Percentiles rank a stretch among this genome's conserved stretches.
Conservation (phyloP, 371 early-diverging fungal species). For the Lichtheimia ramosa region DNA sequence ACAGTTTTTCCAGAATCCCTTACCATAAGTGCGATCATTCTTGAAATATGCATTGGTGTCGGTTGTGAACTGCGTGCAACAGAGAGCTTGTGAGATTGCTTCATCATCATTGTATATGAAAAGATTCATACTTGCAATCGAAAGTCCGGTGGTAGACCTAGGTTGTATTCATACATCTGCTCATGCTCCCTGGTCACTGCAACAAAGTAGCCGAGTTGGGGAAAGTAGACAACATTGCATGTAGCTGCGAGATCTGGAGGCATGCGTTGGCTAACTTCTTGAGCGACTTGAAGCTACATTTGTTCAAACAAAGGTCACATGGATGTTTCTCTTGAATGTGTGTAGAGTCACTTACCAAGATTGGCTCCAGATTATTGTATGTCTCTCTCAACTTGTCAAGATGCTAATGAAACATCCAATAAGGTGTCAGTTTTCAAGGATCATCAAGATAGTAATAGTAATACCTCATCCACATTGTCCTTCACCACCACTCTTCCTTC, state of each 20-base stretch:
- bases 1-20: not conserved
- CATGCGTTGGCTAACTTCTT: constrained; percentile 51
- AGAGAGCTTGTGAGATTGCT: not conserved
- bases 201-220: constrained; percentile 78
- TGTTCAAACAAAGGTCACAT: not conserved
- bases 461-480: constrained; percentile 56
- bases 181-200: constrained; percentile 55
- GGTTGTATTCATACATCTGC: constrained; percentile 21
- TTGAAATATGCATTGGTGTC: constrained; percentile 72
- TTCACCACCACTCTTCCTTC: constrained; percentile 65
- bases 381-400: constrained; percentile 63
- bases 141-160: constrained; percentile 12
- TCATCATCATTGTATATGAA: not conserved
- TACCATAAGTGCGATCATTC: constrained; percentile 64
- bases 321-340: not conserved
- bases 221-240: constrained; percentile 81
- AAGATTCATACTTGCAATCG: constrained; percentile 22
- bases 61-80: constrained; percentile 66
- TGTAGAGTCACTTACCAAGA: constrained; percentile 34
- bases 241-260: constrained; percentile 48
- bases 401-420: constrained; percentile 21
- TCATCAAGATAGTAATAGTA: not conserved
- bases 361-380: constrained; percentile 57
- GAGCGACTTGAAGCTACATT: constrained; percentile 58
- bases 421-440: not conserved